phyloP scores from a whole-genome alignment of 2,329 filamentous ascomycete genomes.

The Verticillium tricorpus region DNA sequence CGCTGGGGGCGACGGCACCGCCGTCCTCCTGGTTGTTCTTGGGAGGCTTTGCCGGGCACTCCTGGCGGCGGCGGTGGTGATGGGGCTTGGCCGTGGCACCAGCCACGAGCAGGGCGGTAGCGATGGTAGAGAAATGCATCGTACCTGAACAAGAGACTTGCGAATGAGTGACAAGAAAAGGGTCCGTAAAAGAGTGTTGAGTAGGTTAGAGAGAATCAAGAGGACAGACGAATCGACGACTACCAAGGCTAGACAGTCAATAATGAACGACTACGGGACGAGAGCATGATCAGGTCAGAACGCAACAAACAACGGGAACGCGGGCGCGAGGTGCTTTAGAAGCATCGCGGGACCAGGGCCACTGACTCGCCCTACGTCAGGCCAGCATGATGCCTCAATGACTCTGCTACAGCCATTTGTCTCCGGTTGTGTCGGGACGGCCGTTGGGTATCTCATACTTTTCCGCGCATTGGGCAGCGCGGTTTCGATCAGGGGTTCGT shows the following conservation, averaged over 20 bases:
- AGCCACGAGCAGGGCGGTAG: conserved; percentile 10
- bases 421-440: background rate
- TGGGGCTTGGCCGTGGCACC: conserved; percentile 10
- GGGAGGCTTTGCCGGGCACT: conserved; percentile 6
- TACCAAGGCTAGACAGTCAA: background rate
- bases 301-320: too few relatives aligned
- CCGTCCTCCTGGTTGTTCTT: conserved; percentile 6
- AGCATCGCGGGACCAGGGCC: background rate
- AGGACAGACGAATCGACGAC: background rate
- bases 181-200: background rate
- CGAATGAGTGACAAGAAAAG: background rate
- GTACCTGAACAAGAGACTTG: background rate
- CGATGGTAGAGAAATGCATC: conserved; percentile 11
- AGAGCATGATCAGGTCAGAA: background rate
- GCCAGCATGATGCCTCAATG: background rate
- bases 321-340: background rate
- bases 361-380: background rate
- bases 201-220: background rate
- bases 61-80: conserved; percentile 3
- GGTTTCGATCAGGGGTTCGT: background rate
- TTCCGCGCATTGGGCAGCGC: background rate
- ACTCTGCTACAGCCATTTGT: background rate
- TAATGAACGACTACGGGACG: background rate
- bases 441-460: background rate
- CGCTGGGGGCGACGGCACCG: conserved; percentile 5